Evolutionary conservation across 768 basidiomycete species (phyloP).

Genomic region (Xerocomellus dryophilus): DNA sequence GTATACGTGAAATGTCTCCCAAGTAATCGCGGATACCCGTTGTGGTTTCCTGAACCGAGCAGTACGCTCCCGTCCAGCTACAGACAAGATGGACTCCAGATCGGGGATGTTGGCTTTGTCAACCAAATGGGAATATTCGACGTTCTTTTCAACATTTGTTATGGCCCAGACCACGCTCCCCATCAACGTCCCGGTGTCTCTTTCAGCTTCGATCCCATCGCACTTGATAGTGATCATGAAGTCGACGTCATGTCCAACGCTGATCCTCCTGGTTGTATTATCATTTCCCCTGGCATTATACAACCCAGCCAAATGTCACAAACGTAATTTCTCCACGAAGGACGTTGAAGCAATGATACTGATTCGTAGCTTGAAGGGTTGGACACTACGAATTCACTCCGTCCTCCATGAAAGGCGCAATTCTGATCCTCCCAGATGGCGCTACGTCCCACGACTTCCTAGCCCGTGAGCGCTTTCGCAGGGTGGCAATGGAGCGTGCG

Average conservation of each 20-base stretch:
- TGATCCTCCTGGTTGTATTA: not conserved
- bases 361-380: not conserved
- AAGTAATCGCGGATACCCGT: conserved; percentile 26
- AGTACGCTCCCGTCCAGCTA: conserved; percentile 22
- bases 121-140: conserved; percentile 24
- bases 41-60: conserved; percentile 30
- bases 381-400: not conserved
- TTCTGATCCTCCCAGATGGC: conserved; percentile 31
- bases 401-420: conserved; percentile 20
- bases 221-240: not conserved
- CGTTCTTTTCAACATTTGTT: conserved; percentile 33
- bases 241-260: not conserved
- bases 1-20: conserved; percentile 10
- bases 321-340: not conserved
- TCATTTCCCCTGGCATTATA: not conserved
- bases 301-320: not conserved
- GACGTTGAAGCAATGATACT: not conserved
- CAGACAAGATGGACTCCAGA: conserved; percentile 23
- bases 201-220: not conserved
- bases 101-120: conserved; percentile 36
- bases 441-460: conserved; percentile 15
- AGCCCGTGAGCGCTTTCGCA: conserved; percentile 4
- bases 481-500: too few relatives aligned
- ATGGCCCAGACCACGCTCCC: not conserved
- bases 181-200: not conserved